Conservation (phyloP, 352 stramenopile genomes). For the Phytophthora chlamydospora region DNA sequence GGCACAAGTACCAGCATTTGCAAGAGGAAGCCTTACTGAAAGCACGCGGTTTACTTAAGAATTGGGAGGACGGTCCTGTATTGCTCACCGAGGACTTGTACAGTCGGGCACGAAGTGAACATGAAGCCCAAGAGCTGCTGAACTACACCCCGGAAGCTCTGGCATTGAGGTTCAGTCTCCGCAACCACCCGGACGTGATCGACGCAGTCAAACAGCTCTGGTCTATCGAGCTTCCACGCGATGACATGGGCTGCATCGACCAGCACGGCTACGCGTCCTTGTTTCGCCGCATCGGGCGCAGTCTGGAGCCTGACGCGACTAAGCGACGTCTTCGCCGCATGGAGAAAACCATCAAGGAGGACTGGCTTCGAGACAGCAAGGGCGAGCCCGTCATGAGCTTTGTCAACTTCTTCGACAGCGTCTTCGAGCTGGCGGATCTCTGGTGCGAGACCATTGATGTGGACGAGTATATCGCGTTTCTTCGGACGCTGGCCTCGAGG, state of each 20-base stretch:
- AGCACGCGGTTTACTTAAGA: slow-evolving; percentile 62
- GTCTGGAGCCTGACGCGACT: slow-evolving; percentile 49
- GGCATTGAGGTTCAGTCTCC: slow-evolving; percentile 66
- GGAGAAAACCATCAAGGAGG: slow-evolving; percentile 58
- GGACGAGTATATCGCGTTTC: slow-evolving; percentile 68
- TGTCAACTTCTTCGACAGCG: slow-evolving; percentile 71
- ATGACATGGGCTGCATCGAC: slow-evolving; percentile 67
- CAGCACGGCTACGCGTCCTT: slow-evolving; percentile 54
- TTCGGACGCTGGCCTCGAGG: slow-evolving; percentile 41
- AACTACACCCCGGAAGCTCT: slow-evolving; percentile 78
- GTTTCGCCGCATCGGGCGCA: slow-evolving; percentile 65
- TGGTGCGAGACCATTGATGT: slow-evolving; percentile 79
- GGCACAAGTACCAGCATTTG: slow-evolving; percentile 76
- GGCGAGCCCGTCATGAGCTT: slow-evolving; percentile 66
- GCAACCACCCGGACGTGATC: slow-evolving; percentile 55
- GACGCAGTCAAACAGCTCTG: slow-evolving; percentile 62
- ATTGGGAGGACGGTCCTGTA: slow-evolving; percentile 67
- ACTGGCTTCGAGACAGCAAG: slow-evolving; percentile 70
- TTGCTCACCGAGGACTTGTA: slow-evolving; percentile 73
- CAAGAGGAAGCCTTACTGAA: slow-evolving; percentile 72
- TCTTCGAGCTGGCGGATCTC: slow-evolving; percentile 75
- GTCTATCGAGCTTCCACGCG: slow-evolving; percentile 58
- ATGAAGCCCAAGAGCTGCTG: slow-evolving; percentile 58
- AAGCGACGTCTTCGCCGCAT: slow-evolving; percentile 32
- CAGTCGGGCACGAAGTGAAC: slow-evolving; percentile 44